A percentile compares a stretch with the other conserved stretches of the same genome.
Conservation (phyloP, 2,329 filamentous ascomycete species). For the Calonectria pseudoreteaudii region DNA sequence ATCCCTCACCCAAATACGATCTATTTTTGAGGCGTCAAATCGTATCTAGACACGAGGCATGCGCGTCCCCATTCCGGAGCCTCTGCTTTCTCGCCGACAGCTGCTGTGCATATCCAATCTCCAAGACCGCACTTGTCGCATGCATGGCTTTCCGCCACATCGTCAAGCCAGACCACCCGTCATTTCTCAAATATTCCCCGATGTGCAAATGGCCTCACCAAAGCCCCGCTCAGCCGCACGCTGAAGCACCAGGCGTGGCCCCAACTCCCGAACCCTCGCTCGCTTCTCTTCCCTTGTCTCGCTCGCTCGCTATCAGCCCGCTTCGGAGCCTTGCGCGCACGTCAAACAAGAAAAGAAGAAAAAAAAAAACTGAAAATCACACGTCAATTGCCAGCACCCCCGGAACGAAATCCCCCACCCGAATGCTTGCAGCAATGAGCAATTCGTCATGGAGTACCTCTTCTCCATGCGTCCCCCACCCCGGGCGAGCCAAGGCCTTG, state of each 20-base stretch:
- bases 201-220: slow-evolving; percentile 23
- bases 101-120: slow-evolving; percentile 10
- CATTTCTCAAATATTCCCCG: not conserved
- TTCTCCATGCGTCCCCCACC: slow-evolving; percentile 17
- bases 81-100: not conserved
- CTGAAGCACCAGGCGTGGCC: not conserved
- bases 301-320: not conserved
- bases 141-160: slow-evolving; percentile 19
- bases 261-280: not conserved
- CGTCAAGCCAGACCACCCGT: not conserved
- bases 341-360: not conserved
- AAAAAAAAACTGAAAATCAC: not conserved
- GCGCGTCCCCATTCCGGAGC: not conserved
- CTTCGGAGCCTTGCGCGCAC: not conserved
- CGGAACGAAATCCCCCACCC: not conserved
- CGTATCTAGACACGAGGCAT: slow-evolving; percentile 5
- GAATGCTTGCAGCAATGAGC: not conserved
- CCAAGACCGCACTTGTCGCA: not conserved
- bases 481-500: slow-evolving; percentile 35
- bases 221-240: slow-evolving; percentile 20
- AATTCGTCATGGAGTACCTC: slow-evolving; percentile 19
- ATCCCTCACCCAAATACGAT: not conserved
- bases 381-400: not conserved
- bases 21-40: slow-evolving; percentile 8
- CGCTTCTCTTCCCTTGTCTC: not conserved